A percentile compares a stretch with the other conserved stretches of the same genome.
These are phyloP conservation scores for Dendrobium huoshanense DNA, from an alignment of 106 monocot species.

Conservation along the genomic window DNA sequence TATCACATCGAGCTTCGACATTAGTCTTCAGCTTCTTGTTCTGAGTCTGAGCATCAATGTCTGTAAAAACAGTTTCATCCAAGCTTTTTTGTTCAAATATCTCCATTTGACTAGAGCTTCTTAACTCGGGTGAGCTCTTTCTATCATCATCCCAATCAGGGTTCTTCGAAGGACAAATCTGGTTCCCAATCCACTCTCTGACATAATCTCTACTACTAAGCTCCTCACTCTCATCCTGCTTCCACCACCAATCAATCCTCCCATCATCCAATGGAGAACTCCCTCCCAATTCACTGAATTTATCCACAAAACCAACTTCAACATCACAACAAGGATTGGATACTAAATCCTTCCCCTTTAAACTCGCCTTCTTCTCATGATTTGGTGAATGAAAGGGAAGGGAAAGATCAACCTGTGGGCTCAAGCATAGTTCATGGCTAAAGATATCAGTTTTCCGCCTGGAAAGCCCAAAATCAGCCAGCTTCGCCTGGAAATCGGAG, in stretches of 20 bases:
- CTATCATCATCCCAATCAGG: conserved; percentile 34
- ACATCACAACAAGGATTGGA: conserved; percentile 13
- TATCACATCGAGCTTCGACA: background rate
- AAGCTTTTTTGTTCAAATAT: background rate
- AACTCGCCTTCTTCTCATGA: conserved; percentile 26
- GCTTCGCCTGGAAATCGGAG: conserved; percentile 51
- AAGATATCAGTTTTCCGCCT: conserved; percentile 31
- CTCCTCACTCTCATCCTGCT: conserved; percentile 67
- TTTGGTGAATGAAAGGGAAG: conserved; percentile 13
- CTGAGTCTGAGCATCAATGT: background rate
- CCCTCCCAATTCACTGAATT: background rate
- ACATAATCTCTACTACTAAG: conserved; percentile 66
- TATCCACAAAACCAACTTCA: background rate
- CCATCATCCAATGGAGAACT: background rate
- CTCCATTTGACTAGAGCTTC: background rate
- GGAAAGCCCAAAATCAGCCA: conserved; percentile 74
- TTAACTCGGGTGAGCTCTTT: conserved; percentile 6
- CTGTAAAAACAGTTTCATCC: background rate
- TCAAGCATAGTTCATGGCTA: background rate
- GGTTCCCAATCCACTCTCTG: conserved; percentile 22
- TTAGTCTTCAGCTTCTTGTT: background rate
- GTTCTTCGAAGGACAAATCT: conserved; percentile 15
- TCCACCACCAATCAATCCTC: conserved; percentile 94
- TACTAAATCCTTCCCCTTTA: conserved; percentile 20
- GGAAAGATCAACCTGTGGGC: conserved; percentile 15